These are phyloP conservation scores for Amaranthus tricolor DNA, from an alignment of 179 eudicot genomes.

Conservation along the genomic window DNA sequence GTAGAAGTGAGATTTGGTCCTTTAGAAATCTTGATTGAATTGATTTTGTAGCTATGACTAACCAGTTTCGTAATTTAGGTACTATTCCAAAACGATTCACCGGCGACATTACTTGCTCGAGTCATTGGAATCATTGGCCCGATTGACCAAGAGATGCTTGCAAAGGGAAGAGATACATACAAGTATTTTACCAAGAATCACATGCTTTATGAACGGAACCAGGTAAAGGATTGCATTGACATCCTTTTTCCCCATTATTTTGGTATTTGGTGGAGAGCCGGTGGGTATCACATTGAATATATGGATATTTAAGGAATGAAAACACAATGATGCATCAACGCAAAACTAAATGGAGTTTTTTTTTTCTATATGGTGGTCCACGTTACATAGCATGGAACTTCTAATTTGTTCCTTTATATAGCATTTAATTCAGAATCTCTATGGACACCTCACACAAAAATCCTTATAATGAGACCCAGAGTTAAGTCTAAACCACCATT, in stretches of 20 bases:
- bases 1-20: neutral
- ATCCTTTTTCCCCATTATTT: neutral
- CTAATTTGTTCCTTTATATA: neutral
- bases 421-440: neutral
- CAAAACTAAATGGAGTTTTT: neutral
- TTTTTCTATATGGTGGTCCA: neutral
- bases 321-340: neutral
- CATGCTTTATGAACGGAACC: constrained; percentile 97
- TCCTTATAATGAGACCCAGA: neutral
- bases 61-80: constrained; percentile 46
- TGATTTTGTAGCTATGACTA: constrained; percentile 1
- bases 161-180: constrained; percentile 90
- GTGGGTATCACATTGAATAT: neutral
- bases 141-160: constrained; percentile 84
- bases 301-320: neutral
- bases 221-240: constrained; percentile 46
- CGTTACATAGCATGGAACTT: neutral
- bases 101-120: constrained; percentile 94
- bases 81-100: constrained; percentile 97
- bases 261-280: neutral
- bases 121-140: constrained; percentile 88
- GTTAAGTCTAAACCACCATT: neutral
- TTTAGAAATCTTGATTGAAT: neutral
- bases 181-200: constrained; percentile 95
- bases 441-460: neutral